phyloP scores from a whole-genome alignment of 2,329 filamentous ascomycete species.

The Dactylella cylindrospora region DNA sequence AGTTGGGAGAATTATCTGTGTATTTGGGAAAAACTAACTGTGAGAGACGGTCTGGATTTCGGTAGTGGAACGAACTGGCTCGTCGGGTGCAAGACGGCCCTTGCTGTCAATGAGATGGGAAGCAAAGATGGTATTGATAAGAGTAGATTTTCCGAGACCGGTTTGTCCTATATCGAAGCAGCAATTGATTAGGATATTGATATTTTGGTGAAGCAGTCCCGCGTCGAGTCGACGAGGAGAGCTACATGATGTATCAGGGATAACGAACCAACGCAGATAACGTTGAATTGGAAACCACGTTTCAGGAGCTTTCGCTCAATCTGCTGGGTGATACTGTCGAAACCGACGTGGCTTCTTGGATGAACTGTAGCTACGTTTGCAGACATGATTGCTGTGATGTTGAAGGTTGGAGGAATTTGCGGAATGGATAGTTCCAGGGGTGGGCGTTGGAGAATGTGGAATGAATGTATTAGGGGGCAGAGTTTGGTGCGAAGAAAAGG shows the following conservation, averaged over 20 bases:
- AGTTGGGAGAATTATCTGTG: not conserved
- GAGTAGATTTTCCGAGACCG: conserved; percentile 94
- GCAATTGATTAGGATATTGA: not conserved
- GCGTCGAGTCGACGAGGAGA: not conserved
- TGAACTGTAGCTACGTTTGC: conserved; percentile 37
- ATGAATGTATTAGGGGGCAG: too few relatives aligned
- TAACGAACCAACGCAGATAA: conserved; percentile 94
- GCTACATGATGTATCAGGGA: not conserved
- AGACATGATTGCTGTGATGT: conserved; percentile 18
- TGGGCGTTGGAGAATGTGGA: too few relatives aligned
- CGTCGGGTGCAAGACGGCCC: conserved; percentile 86
- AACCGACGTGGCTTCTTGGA: conserved; percentile 98
- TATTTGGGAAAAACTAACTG: conserved; percentile 55
- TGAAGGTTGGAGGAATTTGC: not conserved
- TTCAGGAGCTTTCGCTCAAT: conserved; percentile 99
- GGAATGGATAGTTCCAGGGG: too few relatives aligned
- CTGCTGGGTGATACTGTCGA: conserved; percentile 99
- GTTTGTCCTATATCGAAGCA: conserved; percentile 73
- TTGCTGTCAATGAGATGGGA: conserved; percentile 99
- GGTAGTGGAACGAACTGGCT: conserved; percentile 90
- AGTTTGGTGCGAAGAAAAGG: too few relatives aligned
- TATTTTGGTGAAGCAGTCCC: too few relatives aligned
- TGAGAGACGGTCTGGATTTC: conserved; percentile 98
- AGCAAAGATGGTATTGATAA: conserved; percentile 99
- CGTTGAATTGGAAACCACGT: conserved; percentile 99